A percentile compares a stretch with the other conserved stretches of the same genome.
phyloP scores from a whole-genome alignment of 2,329 filamentous ascomycete species.

The Elsinoe australis region DNA sequence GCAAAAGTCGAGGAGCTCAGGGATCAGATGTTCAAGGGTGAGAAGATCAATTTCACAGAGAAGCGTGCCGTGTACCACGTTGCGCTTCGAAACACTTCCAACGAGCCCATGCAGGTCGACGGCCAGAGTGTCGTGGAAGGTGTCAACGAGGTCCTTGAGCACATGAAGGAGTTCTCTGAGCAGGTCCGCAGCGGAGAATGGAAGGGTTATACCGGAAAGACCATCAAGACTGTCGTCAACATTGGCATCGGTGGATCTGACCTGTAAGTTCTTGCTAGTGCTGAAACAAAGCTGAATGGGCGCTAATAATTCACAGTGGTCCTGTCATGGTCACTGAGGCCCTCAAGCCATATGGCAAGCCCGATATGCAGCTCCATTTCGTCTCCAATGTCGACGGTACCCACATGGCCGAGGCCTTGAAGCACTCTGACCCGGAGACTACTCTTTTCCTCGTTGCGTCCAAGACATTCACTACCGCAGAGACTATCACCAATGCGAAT shows the following conservation, averaged over 20 bases:
- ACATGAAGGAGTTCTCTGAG: conserved; percentile 98
- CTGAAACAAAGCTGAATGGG: neutral
- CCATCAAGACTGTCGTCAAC: conserved; percentile 93
- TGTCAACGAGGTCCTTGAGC: conserved; percentile 82
- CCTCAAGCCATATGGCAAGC: conserved; percentile 85
- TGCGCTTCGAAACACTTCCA: conserved; percentile 82
- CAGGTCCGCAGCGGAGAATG: conserved; percentile 89
- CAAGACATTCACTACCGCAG: conserved; percentile 98
- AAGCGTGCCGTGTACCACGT: conserved; percentile 91
- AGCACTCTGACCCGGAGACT: conserved; percentile 84
- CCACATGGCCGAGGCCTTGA: conserved; percentile 89
- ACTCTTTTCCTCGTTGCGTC: conserved; percentile 98
- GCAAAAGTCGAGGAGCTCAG: conserved; percentile 86
- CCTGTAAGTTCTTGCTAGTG: no score
- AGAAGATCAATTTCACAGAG: conserved; percentile 99
- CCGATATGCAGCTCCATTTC: conserved; percentile 85
- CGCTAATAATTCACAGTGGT: conserved; percentile 51
- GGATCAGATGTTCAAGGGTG: conserved; percentile 93
- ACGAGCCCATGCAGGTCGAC: conserved; percentile 74
- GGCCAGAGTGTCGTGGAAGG: conserved; percentile 90
- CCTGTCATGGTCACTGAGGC: conserved; percentile 99
- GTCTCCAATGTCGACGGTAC: conserved; percentile 99
- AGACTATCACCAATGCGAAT: conserved; percentile 96
- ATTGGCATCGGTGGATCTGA: conserved; percentile 97
- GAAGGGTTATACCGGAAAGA: conserved; percentile 97